These are phyloP conservation scores for Microbotryum lychnidis-dioicae DNA, from an alignment of 1,284 basidiomycete genomes.

Conservation along the genomic window DNA sequence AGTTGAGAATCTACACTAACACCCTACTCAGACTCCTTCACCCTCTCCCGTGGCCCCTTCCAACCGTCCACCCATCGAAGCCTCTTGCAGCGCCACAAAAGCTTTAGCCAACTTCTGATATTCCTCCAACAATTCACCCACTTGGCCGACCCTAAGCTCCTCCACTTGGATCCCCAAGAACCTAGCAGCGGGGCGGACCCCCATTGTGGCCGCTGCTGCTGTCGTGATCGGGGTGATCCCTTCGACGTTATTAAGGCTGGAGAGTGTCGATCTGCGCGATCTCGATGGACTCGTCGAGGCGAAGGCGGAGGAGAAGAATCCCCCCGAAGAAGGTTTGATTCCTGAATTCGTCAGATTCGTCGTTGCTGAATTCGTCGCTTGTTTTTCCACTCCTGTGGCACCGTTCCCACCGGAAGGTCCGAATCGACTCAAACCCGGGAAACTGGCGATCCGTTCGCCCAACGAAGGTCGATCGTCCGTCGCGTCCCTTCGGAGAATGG, in stretches of 20 bases:
- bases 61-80: background rate
- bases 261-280: slow-evolving; percentile 4
- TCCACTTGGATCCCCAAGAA: slow-evolving; percentile 31
- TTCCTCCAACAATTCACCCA: slow-evolving; percentile 23
- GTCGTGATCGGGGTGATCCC: background rate
- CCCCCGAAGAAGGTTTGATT: background rate
- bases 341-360: background rate
- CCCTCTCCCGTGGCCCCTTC: too few species aligned
- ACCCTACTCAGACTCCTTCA: too few species aligned
- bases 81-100: background rate
- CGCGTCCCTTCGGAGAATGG: slow-evolving; percentile 15
- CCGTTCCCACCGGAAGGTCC: background rate
- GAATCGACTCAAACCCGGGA: slow-evolving; percentile 14
- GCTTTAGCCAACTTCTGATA: slow-evolving; percentile 14
- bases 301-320: slow-evolving; percentile 4
- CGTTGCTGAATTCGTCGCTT: background rate
- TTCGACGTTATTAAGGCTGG: background rate
- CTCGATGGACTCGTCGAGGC: background rate
- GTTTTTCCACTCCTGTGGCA: background rate
- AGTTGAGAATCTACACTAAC: too few species aligned
- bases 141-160: slow-evolving; percentile 29
- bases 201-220: background rate
- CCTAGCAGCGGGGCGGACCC: slow-evolving; percentile 9
- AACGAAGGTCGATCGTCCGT: slow-evolving; percentile 10
- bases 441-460: slow-evolving; percentile 16